Percentiles rank a stretch among this genome's conserved stretches.
Conservation (phyloP, 306 rosid species). For the Hippophae gyantsensis region DNA sequence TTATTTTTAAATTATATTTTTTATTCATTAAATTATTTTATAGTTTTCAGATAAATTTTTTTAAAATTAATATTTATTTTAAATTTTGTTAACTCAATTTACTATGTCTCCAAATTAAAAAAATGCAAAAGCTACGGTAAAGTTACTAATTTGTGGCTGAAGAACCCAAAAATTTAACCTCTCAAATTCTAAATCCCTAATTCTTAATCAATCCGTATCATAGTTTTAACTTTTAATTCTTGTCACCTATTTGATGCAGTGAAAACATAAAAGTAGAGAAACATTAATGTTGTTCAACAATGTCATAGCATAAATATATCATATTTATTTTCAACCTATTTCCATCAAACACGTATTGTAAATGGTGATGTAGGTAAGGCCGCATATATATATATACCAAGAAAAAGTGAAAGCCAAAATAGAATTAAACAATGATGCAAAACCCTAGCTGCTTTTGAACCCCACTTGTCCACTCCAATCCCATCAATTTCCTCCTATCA, state of each 20-base stretch:
- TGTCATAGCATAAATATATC: background rate
- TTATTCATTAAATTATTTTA: no score
- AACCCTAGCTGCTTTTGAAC: conserved; percentile 36
- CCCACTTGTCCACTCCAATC: conserved; percentile 53
- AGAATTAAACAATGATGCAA: conserved; percentile 37
- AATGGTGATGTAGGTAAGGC: conserved; percentile 19
- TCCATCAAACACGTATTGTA: conserved; percentile 19
- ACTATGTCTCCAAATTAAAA: no score
- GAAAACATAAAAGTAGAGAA: background rate
- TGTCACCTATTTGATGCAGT: background rate
- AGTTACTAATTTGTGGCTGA: no score
- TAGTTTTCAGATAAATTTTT: no score
- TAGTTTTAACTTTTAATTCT: no score
- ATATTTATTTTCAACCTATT: background rate
- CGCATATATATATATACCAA: background rate
- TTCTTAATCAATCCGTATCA: no score
- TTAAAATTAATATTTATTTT: no score
- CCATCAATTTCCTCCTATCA: conserved; percentile 25
- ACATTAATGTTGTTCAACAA: background rate
- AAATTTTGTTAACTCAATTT: no score
- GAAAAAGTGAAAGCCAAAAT: conserved; percentile 24
- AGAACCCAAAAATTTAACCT: no score
- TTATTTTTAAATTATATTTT: no score
- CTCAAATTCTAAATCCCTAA: no score
- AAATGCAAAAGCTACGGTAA: no score